Evolutionary conservation across 2,329 filamentous ascomycete genomes (phyloP), one percentile per base, ranked within the genome.

Genomic region (Fonsecaea nubica): DNA sequence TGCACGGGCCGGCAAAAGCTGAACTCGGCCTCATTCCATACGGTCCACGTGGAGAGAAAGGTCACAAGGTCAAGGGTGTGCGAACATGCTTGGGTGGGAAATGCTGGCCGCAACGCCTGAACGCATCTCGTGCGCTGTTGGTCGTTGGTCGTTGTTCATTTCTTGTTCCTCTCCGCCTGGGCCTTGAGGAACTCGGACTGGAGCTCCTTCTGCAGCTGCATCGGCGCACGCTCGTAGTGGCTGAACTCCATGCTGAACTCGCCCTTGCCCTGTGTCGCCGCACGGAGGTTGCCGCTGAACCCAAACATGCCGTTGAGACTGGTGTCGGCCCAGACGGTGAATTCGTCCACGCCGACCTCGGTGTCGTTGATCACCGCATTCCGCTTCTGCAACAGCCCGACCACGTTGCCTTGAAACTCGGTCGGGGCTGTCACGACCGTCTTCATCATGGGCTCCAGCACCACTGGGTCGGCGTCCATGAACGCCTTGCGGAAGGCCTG

Each of bases 181-280:
- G 85, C 84, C 81, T 91, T 91, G 75, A 89, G 83, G 74, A 90
- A 85, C 79, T 90, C 89, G 30, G 86, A 84, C 50, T 91, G 81
- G 58, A 92, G 79, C 77, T 91, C 89, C 79, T 86, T 90, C 90
- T 99, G 95, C 78, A 98, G 78, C 77, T 98, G 93, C 74, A 88
- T 87, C 57, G 93, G 91, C 66, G 95, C 92, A 59, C 92, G 85
- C 60, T 91, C 89, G 76, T 99, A 99, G 82, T 98, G 95, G 79
- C 91, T 95, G 76, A 99, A 99, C 81, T 99, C 95, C 95, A 99
- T 98, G 75, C 87, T 91, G 77, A 97, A 99, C 83, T 99, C 95
- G 75, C 95, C 95, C 86, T 99, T 99, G 69, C 95, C 95, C 82
- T 99, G 95, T 1, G 93, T 98, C 25, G 93, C 92, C 13, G 95